Base-by-base conservation (phyloP, 2,329 filamentous ascomycete species). In the Penicillium hesseltinei region DNA sequence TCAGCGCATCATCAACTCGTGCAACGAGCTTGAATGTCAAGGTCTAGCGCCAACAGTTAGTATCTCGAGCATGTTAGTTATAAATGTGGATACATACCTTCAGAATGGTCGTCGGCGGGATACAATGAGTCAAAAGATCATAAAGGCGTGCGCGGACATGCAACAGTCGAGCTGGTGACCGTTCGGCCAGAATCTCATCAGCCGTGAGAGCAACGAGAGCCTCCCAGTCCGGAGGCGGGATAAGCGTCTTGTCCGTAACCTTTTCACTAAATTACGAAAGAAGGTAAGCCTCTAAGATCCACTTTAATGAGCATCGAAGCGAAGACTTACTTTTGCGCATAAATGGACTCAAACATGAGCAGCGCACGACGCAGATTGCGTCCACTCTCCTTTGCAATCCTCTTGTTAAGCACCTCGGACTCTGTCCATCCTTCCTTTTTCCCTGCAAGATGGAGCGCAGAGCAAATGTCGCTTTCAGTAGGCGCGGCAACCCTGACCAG, bases 211-310 rank as follows among this genome's bases (percentile, higher is more conserved):
- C 82, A 65, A 99, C 92, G 60, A 99, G 82, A 0, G 91, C 90
- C 73, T 99, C 94, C 92, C 94, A 99, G 69, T 99, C 94, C 1
- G 95, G 92, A 0, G 93, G 94, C 11, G 93, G 93, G 60, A 99
- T 96, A 5, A 88, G 85, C 3, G 93, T 97, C 61, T 82, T 86
- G 64, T 97, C 92, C 50, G 88, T 89, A 19, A 97, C 87, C 78
- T 90, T 94, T 74, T 97, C 93, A 75, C 93, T 97, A 69, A 38
- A 54, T 47, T 52, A 3, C 42, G 2, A 57, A 17, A 10, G 6
- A 40, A 17, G 4, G 47, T 65, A 31, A 66, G 63, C 25, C 21
- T 39, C 31, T 10, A 36, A 33, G 29, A 25, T 51, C 25, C 57
- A 27, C 39, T 33, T 50, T 19, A 31, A 36, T 23, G 8, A 8